Conservation (phyloP, 495 filamentous ascomycete species). For the Halenospora varia region DNA sequence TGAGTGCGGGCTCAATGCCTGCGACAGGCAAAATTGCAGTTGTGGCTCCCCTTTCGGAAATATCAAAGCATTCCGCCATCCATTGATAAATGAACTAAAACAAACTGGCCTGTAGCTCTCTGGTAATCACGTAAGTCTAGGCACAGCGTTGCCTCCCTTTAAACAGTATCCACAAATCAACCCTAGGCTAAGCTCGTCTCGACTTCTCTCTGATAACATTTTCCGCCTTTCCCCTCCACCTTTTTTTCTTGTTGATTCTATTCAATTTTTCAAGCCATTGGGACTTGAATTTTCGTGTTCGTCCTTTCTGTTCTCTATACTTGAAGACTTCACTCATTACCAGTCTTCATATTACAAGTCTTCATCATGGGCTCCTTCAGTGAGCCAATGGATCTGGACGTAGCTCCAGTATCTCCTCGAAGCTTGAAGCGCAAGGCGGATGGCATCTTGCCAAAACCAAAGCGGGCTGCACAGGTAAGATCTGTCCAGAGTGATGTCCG, state of each 20-base stretch:
- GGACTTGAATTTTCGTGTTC: neutral
- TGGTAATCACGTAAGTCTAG: neutral
- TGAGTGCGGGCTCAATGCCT: neutral
- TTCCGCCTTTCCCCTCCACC: neutral
- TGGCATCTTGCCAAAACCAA: conserved; percentile 6
- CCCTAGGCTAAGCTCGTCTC: neutral
- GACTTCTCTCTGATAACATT: neutral
- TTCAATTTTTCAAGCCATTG: neutral
- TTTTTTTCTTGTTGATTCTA: neutral
- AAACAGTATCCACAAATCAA: neutral
- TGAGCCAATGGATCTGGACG: conserved; percentile 19
- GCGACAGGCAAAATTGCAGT: neutral
- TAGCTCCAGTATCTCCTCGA: neutral
- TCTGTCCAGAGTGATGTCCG: neutral
- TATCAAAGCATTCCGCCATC: neutral
- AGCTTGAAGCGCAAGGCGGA: conserved; percentile 16
- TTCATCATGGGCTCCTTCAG: conserved; percentile 19
- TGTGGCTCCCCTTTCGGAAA: neutral
- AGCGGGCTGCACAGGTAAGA: conserved; percentile 4
- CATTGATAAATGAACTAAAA: neutral
- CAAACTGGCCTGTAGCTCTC: neutral
- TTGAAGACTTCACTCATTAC: neutral
- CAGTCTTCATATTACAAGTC: neutral
- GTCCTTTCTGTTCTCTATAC: neutral
- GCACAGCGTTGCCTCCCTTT: neutral